These are phyloP conservation scores for Calophaca sinica DNA, from an alignment of 306 rosid genomes.

Conservation along the genomic window DNA sequence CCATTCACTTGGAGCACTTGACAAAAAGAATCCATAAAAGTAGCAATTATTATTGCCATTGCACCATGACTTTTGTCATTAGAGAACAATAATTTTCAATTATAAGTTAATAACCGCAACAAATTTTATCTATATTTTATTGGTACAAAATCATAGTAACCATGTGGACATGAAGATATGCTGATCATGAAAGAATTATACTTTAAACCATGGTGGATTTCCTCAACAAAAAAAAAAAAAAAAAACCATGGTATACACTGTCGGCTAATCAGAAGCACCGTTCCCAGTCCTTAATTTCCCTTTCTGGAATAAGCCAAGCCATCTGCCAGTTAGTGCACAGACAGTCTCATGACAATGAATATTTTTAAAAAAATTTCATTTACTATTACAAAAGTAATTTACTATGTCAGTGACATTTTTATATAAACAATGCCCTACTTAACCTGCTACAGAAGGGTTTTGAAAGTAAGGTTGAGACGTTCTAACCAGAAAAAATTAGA, in stretches of 20 bases:
- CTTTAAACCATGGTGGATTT: background rate
- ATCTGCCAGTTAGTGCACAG: background rate
- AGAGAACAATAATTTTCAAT: background rate
- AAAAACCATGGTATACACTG: background rate
- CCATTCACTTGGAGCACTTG: background rate
- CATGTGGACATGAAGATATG: slow-evolving; percentile 21
- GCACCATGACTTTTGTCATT: background rate
- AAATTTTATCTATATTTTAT: background rate
- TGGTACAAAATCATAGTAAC: background rate
- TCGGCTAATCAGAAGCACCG: slow-evolving; percentile 38
- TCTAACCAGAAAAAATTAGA: too few relatives aligned
- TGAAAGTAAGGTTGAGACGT: too few relatives aligned
- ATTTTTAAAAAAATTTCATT: background rate
- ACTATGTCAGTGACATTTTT: too few relatives aligned
- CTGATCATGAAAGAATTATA: slow-evolving; percentile 25
- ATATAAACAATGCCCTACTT: too few relatives aligned
- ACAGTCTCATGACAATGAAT: background rate
- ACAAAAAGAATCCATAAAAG: background rate
- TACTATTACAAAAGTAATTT: too few relatives aligned
- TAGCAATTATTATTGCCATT: slow-evolving; percentile 16
- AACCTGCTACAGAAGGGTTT: too few relatives aligned
- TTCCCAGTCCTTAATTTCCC: slow-evolving; percentile 4
- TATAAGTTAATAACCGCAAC: background rate
- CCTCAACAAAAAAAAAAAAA: too few relatives aligned
- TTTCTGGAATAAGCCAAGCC: background rate